A percentile compares a stretch with the other conserved stretches of the same genome.
Conservation (phyloP, 805 yeast species). For the Starmerella riodocensis region DNA sequence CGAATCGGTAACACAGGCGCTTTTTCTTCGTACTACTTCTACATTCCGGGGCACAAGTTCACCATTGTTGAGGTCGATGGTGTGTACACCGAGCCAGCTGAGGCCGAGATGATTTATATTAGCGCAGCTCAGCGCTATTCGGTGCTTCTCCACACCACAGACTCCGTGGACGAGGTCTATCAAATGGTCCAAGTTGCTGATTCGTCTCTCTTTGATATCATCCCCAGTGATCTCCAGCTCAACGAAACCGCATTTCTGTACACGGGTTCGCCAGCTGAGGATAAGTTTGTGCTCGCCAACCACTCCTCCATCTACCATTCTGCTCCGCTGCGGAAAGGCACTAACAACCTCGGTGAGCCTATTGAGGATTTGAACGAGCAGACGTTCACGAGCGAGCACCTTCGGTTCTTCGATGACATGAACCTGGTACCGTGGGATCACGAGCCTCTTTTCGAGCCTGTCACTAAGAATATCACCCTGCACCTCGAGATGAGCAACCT, state of each 20-base stretch:
- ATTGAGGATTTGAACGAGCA: constrained; percentile 21
- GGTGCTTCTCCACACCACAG: constrained; percentile 61
- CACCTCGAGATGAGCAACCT: constrained; percentile 76
- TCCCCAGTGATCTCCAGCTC: constrained; percentile 50
- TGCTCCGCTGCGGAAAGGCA: constrained; percentile 32
- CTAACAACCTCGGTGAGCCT: constrained; percentile 24
- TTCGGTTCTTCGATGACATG: constrained; percentile 60
- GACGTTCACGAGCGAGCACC: constrained; percentile 32
- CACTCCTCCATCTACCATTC: constrained; percentile 47
- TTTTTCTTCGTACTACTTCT: constrained; percentile 78
- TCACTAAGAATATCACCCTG: constrained; percentile 53
- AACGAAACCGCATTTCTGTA: constrained; percentile 64
- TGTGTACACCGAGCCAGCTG: constrained; percentile 61
- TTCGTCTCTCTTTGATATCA: constrained; percentile 63
- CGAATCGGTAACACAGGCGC: constrained; percentile 81
- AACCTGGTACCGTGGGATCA: constrained; percentile 51
- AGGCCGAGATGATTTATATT: constrained; percentile 58
- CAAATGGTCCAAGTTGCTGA: constrained; percentile 78
- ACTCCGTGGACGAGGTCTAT: constrained; percentile 46
- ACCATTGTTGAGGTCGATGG: constrained; percentile 90
- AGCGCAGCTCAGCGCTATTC: constrained; percentile 89
- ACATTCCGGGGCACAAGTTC: constrained; percentile 77
- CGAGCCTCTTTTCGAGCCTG: constrained; percentile 44
- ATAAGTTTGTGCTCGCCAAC: constrained; percentile 29
- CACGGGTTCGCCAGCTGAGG: constrained; percentile 20